Evolutionary conservation across 306 rosid species (phyloP).

Genomic region (Oxytropis ochrocephala): DNA sequence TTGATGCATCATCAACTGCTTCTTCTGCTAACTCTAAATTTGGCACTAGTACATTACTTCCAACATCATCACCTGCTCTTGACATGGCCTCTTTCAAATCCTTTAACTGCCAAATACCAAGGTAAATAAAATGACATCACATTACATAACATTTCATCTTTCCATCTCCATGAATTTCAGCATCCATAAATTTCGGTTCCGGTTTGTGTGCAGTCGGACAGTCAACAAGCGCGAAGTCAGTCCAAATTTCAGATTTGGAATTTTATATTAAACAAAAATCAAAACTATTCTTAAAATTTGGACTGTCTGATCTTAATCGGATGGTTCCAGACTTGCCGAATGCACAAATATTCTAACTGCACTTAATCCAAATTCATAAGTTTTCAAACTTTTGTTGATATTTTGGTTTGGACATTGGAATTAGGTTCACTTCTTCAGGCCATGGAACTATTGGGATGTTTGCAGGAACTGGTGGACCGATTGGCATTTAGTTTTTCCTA

Average conservation of each 20-base stretch:
- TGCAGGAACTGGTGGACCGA: slow-evolving; percentile 75
- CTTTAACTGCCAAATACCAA: slow-evolving; percentile 84
- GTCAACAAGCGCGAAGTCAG: no score
- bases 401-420: not conserved
- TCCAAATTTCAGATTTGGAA: no score
- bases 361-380: no score
- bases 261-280: no score
- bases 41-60: slow-evolving; percentile 40
- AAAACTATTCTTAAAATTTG: no score
- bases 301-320: no score
- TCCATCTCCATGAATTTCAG: not conserved
- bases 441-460: slow-evolving; percentile 86
- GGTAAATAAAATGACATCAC: slow-evolving; percentile 35
- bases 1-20: slow-evolving; percentile 38
- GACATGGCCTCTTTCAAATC: slow-evolving; percentile 82
- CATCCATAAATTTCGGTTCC: no score
- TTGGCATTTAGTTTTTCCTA: slow-evolving; percentile 67
- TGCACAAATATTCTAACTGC: no score
- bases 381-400: not conserved
- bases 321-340: no score
- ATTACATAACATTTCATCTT: not conserved
- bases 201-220: no score
- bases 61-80: slow-evolving; percentile 42
- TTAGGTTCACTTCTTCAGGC: slow-evolving; percentile 79
- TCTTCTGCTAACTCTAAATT: slow-evolving; percentile 42